phyloP scores from a whole-genome alignment of 202 grass and related monocot genomes.

The Hordeum pubiflorum region DNA sequence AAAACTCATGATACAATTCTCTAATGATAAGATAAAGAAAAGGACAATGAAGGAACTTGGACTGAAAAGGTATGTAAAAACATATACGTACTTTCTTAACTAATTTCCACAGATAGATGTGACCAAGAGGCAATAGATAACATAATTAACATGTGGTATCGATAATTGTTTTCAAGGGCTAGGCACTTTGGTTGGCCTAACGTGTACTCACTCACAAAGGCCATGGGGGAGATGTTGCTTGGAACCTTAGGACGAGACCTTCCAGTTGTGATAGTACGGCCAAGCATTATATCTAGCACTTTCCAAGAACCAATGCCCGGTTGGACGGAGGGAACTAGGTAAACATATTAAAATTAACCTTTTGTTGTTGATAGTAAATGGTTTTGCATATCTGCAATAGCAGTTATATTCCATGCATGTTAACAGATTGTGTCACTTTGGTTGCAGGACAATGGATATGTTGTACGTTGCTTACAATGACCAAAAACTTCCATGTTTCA shows the following conservation, averaged over 20 bases:
- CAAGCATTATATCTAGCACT: neutral
- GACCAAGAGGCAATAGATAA: neutral
- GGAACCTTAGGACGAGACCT: neutral
- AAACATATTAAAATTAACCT: neutral
- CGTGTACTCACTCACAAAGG: neutral
- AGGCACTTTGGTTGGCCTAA: neutral
- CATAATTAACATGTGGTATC: neutral
- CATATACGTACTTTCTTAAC: neutral
- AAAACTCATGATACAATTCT: neutral
- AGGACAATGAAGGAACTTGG: neutral
- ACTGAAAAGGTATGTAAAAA: neutral
- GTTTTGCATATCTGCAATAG: no score
- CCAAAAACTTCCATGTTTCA: no score
- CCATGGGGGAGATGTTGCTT: neutral
- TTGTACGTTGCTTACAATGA: no score
- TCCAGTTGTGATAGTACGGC: neutral
- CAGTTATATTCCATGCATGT: no score
- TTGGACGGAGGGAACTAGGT: neutral
- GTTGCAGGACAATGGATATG: no score
- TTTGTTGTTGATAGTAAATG: no score
- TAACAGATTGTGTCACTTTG: no score
- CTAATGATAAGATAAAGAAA: neutral
- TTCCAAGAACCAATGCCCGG: neutral
- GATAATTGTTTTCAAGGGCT: neutral
- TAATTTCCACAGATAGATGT: neutral